Evolutionary conservation across 257 asterid species (phyloP), one percentile per base, ranked within the genome.

Genomic region (Eucommia ulmoides): DNA sequence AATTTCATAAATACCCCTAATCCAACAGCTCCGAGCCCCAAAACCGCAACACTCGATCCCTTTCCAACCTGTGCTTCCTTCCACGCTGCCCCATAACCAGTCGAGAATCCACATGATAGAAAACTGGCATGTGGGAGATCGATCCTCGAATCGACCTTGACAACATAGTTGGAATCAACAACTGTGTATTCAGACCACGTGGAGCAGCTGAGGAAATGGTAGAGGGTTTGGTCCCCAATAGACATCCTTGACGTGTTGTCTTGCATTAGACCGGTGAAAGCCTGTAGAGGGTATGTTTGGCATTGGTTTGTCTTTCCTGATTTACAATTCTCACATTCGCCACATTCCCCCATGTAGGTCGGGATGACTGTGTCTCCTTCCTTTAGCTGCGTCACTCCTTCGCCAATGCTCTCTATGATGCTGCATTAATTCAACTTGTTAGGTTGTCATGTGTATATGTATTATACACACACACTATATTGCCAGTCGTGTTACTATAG

Each of bases 1-100:
- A 29, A 29, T n/a, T n/a, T n/a, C n/a, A 29, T 12, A 47, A 65
- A 35, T 52, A 71, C 80, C 2, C 80, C 80, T 16, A 74, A 52
- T 8, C 80, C 80, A 1, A 74, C 80, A 7, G 77, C 80, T 1
- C 80, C 80, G 1, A 74, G 77, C 0, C 80, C 80, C 50, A 74
- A 17, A 22, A 73, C 76, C 3, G 80, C 76, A 4, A 73, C 74
- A 1, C 63, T 62, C 20, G 80, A 74, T 19, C 71, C 77, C 19
- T 46, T 20, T 24, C 56, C 61, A 0, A 74, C 64, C 33, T 46
- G 50, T 50, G 77, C 77, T 47, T 69, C 76, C 55, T 66, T 74
- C 77, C 74, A 69, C 0, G 51, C 74, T 0, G 80, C 76, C 11
- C 80, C 80, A 24, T 64, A 74, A 0, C 80, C 80, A 0, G 80